phyloP scores from a whole-genome alignment of 179 eudicot species.

The Spinacia oleracea region DNA sequence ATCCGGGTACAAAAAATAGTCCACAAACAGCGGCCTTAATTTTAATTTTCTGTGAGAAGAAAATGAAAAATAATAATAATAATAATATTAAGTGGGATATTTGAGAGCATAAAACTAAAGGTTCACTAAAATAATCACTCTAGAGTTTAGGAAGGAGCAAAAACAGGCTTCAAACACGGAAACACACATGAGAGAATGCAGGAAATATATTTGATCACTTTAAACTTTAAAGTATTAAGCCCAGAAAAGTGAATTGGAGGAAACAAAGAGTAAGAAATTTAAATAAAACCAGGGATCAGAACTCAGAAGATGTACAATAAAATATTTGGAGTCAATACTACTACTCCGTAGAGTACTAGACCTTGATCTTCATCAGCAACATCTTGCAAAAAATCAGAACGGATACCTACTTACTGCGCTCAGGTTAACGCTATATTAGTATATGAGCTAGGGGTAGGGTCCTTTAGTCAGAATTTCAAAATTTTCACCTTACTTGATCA shows the following conservation, averaged over 20 bases:
- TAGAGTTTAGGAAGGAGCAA: neutral
- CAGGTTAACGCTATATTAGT: neutral
- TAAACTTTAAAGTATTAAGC: neutral
- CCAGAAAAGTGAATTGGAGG: too few species aligned
- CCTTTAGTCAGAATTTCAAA: neutral
- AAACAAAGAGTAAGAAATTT: neutral
- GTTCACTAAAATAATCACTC: too few species aligned
- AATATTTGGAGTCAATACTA: neutral
- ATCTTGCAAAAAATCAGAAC: conserved; percentile 27
- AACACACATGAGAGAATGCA: neutral
- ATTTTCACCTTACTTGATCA: neutral
- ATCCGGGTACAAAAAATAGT: too few species aligned
- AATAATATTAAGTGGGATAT: too few species aligned
- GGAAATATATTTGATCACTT: neutral
- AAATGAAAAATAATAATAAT: too few species aligned
- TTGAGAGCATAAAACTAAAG: too few species aligned
- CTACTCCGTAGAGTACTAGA: too few species aligned
- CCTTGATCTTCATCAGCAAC: conserved; percentile 15
- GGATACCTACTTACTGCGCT: neutral
- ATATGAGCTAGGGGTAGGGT: neutral
- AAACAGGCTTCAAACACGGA: neutral
- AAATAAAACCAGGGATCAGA: neutral
- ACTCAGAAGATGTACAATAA: neutral
- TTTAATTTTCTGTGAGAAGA: too few species aligned
- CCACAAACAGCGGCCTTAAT: too few species aligned